Conservation (phyloP, 257 asterid species). For the Solanum chiquidenum region DNA sequence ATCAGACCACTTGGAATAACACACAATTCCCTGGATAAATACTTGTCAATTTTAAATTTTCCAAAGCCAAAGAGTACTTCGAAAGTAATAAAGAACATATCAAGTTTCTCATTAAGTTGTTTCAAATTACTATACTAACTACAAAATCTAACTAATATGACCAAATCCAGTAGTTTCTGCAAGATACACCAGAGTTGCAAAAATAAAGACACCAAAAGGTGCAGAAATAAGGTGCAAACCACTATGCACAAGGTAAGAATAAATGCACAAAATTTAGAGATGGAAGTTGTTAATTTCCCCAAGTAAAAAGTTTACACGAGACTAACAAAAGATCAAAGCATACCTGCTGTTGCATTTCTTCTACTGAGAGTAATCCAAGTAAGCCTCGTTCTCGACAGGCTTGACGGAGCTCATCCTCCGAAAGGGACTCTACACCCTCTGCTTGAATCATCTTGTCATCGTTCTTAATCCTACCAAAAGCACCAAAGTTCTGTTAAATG, state of each 20-base stretch:
- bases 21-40: neutral
- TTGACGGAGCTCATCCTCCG: constrained; percentile 92
- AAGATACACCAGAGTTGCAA: neutral
- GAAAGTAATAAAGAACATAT: neutral
- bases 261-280: neutral
- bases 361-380: constrained; percentile 67
- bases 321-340: neutral
- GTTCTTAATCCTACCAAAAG: constrained; percentile 46
- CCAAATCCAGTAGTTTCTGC: neutral
- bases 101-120: neutral
- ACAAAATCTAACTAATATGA: neutral
- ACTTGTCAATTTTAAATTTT: neutral
- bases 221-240: neutral
- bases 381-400: constrained; percentile 92
- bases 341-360: constrained; percentile 95
- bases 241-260: neutral
- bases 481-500: neutral
- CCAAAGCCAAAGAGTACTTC: neutral
- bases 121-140: neutral
- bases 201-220: neutral
- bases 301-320: neutral
- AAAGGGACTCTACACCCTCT: constrained; percentile 88
- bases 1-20: neutral
- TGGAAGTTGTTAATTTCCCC: neutral
- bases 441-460: constrained; percentile 82